phyloP scores from a whole-genome alignment of 148 eudicot species.

The Silene latifolia region DNA sequence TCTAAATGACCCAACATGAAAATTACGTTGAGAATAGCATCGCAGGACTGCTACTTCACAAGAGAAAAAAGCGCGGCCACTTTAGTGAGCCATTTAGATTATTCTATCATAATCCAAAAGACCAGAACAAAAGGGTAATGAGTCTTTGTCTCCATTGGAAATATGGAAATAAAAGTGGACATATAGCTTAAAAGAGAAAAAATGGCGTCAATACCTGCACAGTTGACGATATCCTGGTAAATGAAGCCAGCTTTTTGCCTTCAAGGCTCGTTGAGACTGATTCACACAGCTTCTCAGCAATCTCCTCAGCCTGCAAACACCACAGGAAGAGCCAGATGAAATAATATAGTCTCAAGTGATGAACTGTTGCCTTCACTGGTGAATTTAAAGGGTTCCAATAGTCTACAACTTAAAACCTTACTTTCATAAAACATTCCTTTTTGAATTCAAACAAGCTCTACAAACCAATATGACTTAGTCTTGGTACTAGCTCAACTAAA shows the following conservation, averaged over 20 bases:
- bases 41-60: too few relatives aligned
- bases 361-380: too few relatives aligned
- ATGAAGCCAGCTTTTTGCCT: conserved; percentile 84
- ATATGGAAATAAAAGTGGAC: background rate
- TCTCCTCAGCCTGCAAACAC: conserved; percentile 80
- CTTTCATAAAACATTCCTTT: background rate
- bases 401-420: background rate
- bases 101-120: too few relatives aligned
- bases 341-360: background rate
- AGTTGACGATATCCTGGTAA: conserved; percentile 82
- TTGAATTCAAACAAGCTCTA: background rate
- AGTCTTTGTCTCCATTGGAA: too few relatives aligned
- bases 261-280: conserved; percentile 89
- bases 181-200: background rate
- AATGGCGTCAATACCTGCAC: conserved; percentile 55
- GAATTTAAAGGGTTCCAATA: background rate
- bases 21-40: too few relatives aligned
- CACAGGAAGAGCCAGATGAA: conserved; percentile 17
- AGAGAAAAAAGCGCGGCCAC: too few relatives aligned
- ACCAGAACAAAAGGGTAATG: too few relatives aligned
- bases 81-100: too few relatives aligned
- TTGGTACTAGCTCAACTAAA: too few relatives aligned
- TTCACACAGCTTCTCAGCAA: conserved; percentile 93
- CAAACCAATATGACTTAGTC: too few relatives aligned
- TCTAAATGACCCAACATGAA: too few relatives aligned